These are phyloP conservation scores for Verbena officinalis DNA, from an alignment of 257 asterid genomes.

Conservation along the genomic window DNA sequence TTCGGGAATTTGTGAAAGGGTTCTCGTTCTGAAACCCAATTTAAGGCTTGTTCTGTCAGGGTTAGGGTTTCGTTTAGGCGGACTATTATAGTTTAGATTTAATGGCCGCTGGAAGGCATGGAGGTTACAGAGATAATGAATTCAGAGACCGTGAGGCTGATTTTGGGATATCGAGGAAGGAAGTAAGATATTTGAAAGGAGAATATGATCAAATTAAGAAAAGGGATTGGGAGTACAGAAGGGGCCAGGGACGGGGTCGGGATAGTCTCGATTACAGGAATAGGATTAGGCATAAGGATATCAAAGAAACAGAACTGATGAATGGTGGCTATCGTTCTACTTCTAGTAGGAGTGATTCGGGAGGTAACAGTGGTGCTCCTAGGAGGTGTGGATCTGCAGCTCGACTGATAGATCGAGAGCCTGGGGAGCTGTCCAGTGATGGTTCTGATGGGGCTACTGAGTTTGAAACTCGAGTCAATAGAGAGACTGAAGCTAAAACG, in stretches of 20 bases:
- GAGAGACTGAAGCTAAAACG: slow-evolving; percentile 41
- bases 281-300: slow-evolving; percentile 61
- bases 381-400: slow-evolving; percentile 37
- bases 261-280: slow-evolving; percentile 41
- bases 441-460: slow-evolving; percentile 74
- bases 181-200: slow-evolving; percentile 45
- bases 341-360: slow-evolving; percentile 56
- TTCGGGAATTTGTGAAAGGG: slow-evolving; percentile 29
- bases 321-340: slow-evolving; percentile 50
- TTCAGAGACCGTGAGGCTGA: slow-evolving; percentile 62
- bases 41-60: slow-evolving; percentile 2
- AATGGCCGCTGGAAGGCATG: slow-evolving; percentile 87
- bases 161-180: slow-evolving; percentile 50
- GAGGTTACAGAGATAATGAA: slow-evolving; percentile 65
- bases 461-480: slow-evolving; percentile 36
- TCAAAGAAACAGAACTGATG: slow-evolving; percentile 50
- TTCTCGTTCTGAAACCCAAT: slow-evolving; percentile 8
- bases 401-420: slow-evolving; percentile 60
- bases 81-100: slow-evolving; percentile 1
- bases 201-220: slow-evolving; percentile 53
- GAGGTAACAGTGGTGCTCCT: slow-evolving; percentile 44
- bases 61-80: slow-evolving; percentile 28
- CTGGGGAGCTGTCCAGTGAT: slow-evolving; percentile 89
- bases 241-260: slow-evolving; percentile 35
- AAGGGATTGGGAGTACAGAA: slow-evolving; percentile 44